phyloP scores from a whole-genome alignment of 306 rosid species.

The Gleditsia sinensis region DNA sequence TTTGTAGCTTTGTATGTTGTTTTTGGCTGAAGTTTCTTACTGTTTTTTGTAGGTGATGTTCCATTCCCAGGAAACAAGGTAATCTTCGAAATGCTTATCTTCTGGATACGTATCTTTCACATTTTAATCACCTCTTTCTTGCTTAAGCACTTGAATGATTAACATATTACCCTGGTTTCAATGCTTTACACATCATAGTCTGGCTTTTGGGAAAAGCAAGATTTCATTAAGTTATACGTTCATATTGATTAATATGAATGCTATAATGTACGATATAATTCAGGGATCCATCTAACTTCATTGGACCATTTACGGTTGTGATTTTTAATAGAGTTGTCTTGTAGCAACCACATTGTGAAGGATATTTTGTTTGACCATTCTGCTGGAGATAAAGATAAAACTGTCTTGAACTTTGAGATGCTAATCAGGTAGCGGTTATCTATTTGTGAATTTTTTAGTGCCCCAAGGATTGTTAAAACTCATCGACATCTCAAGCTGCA shows the following conservation, averaged over 20 bases:
- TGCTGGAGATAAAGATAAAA: constrained; percentile 11
- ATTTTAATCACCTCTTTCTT: constrained; percentile 10
- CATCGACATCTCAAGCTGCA: constrained; percentile 41
- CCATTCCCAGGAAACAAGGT: constrained; percentile 60
- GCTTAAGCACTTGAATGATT: constrained; percentile 32
- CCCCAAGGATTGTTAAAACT: constrained; percentile 46
- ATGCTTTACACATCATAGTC: constrained; percentile 9
- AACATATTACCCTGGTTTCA: background rate
- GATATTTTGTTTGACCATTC: background rate
- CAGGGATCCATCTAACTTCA: background rate
- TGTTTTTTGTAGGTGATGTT: constrained; percentile 57
- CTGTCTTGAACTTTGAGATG: constrained; percentile 23
- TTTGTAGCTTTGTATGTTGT: constrained; percentile 15
- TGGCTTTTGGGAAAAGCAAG: constrained; percentile 13
- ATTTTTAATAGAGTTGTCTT: constrained; percentile 25
- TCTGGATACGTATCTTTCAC: constrained; percentile 20
- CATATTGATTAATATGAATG: background rate
- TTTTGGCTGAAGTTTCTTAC: constrained; percentile 36
- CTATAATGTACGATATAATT: background rate
- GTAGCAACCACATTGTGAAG: background rate
- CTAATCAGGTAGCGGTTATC: constrained; percentile 29
- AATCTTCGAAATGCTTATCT: constrained; percentile 32
- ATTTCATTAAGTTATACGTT: background rate
- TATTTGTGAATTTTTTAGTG: constrained; percentile 53
- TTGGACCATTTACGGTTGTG: background rate